These are phyloP conservation scores for Auriculariales sp. DNA, from an alignment of 768 basidiomycete genomes.

Conservation along the genomic window DNA sequence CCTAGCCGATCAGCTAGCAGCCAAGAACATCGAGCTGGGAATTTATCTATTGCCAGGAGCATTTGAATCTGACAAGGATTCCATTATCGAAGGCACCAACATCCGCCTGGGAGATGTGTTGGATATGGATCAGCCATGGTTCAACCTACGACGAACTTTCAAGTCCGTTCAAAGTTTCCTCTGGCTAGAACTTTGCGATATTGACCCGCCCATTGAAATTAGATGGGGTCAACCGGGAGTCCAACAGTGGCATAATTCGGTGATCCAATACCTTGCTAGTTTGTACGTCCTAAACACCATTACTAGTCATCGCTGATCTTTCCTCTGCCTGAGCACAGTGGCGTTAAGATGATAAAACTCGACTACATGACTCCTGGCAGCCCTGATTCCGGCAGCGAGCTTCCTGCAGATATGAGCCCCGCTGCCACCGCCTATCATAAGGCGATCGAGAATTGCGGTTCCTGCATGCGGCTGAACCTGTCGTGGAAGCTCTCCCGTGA, in stretches of 20 bases:
- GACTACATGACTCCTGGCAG: constrained; percentile 4
- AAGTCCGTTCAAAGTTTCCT: no score
- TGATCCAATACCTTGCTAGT: not conserved
- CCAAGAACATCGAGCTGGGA: constrained; percentile 1
- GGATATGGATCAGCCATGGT: not conserved
- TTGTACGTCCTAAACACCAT: not conserved
- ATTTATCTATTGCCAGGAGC: not conserved
- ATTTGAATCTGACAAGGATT: not conserved
- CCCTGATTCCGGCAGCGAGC: not conserved
- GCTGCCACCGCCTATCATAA: constrained; percentile 2
- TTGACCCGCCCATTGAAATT: no score
- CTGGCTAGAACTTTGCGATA: no score
- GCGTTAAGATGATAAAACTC: constrained; percentile 5
- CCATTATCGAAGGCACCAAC: not conserved
- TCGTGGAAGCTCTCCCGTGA: constrained; percentile 4
- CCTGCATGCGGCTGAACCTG: constrained; percentile 2
- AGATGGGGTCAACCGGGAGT: not conserved
- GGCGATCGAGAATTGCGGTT: not conserved
- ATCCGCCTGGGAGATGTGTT: not conserved
- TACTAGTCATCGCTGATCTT: not conserved
- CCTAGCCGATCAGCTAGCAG: constrained; percentile 2
- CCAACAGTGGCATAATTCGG: constrained; percentile 4
- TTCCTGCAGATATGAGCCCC: constrained; percentile 3
- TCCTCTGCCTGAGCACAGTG: not conserved
- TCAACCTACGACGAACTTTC: not conserved